Evolutionary conservation across 2,329 filamentous ascomycete genomes (phyloP), one percentile per base, ranked within the genome.

Genomic region (Aspergillus hiratsukae): DNA sequence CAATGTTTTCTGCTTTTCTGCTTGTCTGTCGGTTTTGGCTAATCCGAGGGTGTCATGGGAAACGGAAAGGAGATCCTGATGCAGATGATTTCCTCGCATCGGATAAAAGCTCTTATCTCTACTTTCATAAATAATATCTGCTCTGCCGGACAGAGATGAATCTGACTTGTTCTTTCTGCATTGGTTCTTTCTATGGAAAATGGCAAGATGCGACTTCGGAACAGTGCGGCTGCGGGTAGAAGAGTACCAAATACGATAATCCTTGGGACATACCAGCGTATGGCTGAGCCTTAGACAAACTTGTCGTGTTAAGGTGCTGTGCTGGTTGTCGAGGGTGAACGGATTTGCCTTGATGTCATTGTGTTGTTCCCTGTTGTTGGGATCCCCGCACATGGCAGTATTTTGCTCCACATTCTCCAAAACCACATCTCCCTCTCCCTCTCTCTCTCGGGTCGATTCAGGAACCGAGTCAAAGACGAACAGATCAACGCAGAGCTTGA

Each of bases 321-420:
- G 31, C 5, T 17, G 31, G 31, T 37, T 17, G 14, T 37, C 14
- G 5, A 17, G 31, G 31, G 14, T 37, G 14, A 37, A 37, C 43
- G 43, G 48, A 45, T 23, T 19, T n/a, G 17, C 19, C 7, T 8
- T 45, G 41, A 43, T 43, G 31, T 35, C 31, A 35, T 14, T 35
- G 29, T 31, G 31, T 4, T 35, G 31, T 11, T 35, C 14, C 31
- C 14, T 35, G 19, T 46, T 46, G 3, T 6, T 25, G 5, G 9
- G 19, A 11, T 46, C 11, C 21, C 43, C 43, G 5, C 41, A 23
- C 19, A 23, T 19, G n/a, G 8, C 19, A 14, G 41, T 21, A 19
- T 4, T 45, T 14, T 45, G 41, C 41, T 45, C 58, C 56, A 52
- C 56, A 57, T 52, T 59, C 53, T 45, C 41, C 41, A 19, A 45